These are phyloP conservation scores for Codiaeum variegatum DNA, from an alignment of 441 rosid species.

Conservation along the genomic window DNA sequence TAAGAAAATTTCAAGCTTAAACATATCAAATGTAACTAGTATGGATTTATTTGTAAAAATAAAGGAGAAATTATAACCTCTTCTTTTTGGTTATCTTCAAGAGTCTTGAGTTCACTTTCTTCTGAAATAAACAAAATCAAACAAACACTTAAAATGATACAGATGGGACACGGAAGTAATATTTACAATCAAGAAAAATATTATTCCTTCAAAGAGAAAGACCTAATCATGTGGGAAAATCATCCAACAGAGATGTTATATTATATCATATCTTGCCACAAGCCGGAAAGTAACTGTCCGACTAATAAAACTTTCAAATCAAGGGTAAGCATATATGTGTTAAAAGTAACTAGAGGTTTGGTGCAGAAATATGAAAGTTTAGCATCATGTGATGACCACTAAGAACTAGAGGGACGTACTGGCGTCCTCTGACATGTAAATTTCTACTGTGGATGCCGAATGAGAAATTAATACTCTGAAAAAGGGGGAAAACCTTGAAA, in stretches of 20 bases:
- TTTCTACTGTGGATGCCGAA: not conserved
- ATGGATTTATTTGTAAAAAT: slow-evolving; percentile 11
- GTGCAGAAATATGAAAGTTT: too few species aligned
- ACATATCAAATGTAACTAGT: slow-evolving; percentile 10
- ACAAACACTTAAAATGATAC: not conserved
- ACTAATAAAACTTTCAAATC: not conserved
- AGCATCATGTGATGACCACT: too few species aligned
- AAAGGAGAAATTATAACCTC: slow-evolving; percentile 46
- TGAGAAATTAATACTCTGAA: slow-evolving; percentile 6
- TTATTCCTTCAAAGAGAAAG: not conserved
- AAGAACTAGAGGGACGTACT: too few species aligned
- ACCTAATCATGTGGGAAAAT: not conserved
- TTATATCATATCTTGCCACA: not conserved
- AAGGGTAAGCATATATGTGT: too few species aligned
- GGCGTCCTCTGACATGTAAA: too few species aligned
- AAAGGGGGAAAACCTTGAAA: not conserved
- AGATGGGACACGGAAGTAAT: not conserved
- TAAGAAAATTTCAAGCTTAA: slow-evolving; percentile 23
- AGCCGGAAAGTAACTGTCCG: not conserved
- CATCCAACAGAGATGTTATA: not conserved
- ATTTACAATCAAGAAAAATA: not conserved
- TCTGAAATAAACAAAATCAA: slow-evolving; percentile 37
- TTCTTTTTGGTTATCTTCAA: slow-evolving; percentile 34
- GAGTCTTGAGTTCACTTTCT: slow-evolving; percentile 33
- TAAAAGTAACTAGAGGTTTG: too few species aligned